Conservation (phyloP, 257 asterid species). For the Lycium barbarum region DNA sequence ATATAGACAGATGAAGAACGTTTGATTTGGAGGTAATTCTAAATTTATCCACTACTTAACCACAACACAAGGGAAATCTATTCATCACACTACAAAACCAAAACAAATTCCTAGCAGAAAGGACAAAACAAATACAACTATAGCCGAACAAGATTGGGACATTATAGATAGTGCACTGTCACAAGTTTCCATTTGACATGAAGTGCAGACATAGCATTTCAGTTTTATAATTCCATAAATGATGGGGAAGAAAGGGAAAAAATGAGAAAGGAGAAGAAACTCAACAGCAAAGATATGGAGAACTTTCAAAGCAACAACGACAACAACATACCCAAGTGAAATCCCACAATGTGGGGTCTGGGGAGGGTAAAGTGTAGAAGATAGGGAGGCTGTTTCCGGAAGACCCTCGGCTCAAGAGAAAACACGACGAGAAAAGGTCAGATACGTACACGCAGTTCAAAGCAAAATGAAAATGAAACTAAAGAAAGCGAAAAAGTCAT, state of each 20-base stretch:
- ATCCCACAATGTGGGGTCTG: too few species aligned
- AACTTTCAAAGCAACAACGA: background rate
- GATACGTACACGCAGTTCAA: too few species aligned
- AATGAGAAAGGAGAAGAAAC: background rate
- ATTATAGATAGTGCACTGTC: background rate
- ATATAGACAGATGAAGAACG: background rate
- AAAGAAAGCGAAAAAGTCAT: too few species aligned
- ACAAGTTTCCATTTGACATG: conserved; percentile 17
- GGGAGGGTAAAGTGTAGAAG: too few species aligned
- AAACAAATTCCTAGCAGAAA: background rate
- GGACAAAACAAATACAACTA: background rate
- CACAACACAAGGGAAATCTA: background rate
- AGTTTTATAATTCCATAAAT: background rate
- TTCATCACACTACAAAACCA: background rate
- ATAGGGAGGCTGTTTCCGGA: too few species aligned
- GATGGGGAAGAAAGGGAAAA: background rate
- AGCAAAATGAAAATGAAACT: too few species aligned
- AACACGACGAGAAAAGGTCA: too few species aligned
- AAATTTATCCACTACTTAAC: conserved; percentile 3
- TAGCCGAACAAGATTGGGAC: background rate
- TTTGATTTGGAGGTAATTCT: background rate
- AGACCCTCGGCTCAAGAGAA: too few species aligned
- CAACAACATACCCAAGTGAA: too few species aligned
- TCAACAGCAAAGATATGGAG: background rate
- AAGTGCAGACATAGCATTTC: background rate